A percentile compares a stretch with the other conserved stretches of the same genome.
phyloP scores from a whole-genome alignment of 768 basidiomycete genomes.

The Pholiota molesta region DNA sequence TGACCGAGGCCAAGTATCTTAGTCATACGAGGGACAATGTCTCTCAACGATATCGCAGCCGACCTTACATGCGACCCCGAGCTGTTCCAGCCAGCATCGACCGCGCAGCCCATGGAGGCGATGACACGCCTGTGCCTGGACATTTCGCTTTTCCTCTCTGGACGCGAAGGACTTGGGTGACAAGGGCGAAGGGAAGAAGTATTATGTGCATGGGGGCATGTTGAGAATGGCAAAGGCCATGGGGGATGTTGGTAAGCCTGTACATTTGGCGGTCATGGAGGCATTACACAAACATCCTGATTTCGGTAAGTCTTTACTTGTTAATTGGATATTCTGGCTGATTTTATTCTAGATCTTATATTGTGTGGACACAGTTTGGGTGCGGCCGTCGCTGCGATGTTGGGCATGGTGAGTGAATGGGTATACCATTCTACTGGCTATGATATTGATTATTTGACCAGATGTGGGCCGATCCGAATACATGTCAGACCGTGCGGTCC shows the following conservation, averaged over 20 bases:
- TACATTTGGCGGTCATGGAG: constrained; percentile 72
- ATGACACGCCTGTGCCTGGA: constrained; percentile 37
- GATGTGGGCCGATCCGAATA: constrained; percentile 88
- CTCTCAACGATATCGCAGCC: constrained; percentile 83
- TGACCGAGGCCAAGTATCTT: constrained; percentile 68
- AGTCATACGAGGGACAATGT: constrained; percentile 83
- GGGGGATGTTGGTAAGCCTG: constrained; percentile 77
- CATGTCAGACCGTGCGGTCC: constrained; percentile 67
- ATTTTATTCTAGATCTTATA: background rate
- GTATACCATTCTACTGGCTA: background rate
- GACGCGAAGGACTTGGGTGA: constrained; percentile 21
- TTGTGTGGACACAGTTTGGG: constrained; percentile 85
- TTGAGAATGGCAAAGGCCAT: constrained; percentile 77
- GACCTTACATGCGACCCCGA: constrained; percentile 83
- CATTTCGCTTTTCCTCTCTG: constrained; percentile 39
- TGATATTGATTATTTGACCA: constrained; percentile 26
- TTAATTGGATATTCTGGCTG: too few relatives aligned
- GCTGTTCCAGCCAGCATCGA: constrained; percentile 59
- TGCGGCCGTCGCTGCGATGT: constrained; percentile 76
- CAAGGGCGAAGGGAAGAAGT: constrained; percentile 31
- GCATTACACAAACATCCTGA: constrained; percentile 70
- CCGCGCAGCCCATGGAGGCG: constrained; percentile 31
- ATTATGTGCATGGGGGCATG: constrained; percentile 83
- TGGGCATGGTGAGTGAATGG: constrained; percentile 57
- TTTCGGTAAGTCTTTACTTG: constrained; percentile 56